Evolutionary conservation across 1,284 basidiomycete species (phyloP).

Genomic region (Sporisorium iseilematis-ciliati): DNA sequence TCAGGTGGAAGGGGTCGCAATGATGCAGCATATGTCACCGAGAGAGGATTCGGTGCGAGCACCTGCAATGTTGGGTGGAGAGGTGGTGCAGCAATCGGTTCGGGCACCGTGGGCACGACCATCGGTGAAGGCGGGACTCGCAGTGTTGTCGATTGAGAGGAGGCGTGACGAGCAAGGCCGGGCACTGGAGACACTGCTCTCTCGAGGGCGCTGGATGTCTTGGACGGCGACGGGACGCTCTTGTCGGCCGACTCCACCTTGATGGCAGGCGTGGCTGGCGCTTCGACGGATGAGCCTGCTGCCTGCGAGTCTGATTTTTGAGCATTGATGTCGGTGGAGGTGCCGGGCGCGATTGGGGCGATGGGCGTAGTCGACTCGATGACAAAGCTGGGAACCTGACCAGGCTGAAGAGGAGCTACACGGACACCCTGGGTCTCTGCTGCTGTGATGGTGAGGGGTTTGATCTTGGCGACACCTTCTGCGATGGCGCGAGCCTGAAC

Average conservation of each 20-base stretch:
- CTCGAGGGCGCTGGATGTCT: slow-evolving; percentile 18
- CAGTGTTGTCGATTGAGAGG: slow-evolving; percentile 24
- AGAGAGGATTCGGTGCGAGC: slow-evolving; percentile 66
- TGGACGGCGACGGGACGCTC: slow-evolving; percentile 17
- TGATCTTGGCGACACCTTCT: slow-evolving; percentile 42
- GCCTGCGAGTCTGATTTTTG: not conserved
- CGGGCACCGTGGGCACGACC: slow-evolving; percentile 27
- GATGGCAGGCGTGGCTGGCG: slow-evolving; percentile 12
- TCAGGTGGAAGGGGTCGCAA: slow-evolving; percentile 66
- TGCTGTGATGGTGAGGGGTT: slow-evolving; percentile 42
- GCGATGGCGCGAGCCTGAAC: slow-evolving; percentile 44
- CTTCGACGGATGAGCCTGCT: not conserved
- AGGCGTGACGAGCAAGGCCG: slow-evolving; percentile 33
- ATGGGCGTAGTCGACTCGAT: slow-evolving; percentile 42
- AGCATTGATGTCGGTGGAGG: not conserved
- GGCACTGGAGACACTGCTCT: slow-evolving; percentile 43
- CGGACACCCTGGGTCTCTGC: slow-evolving; percentile 45
- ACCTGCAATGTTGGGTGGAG: slow-evolving; percentile 62
- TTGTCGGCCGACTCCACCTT: slow-evolving; percentile 24
- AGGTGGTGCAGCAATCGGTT: slow-evolving; percentile 31
- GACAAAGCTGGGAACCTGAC: slow-evolving; percentile 51
- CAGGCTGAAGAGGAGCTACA: slow-evolving; percentile 46
- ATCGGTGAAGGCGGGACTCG: slow-evolving; percentile 46
- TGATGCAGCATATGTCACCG: slow-evolving; percentile 67
- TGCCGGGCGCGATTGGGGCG: slow-evolving; percentile 13